phyloP scores from a whole-genome alignment of 495 filamentous ascomycete species.

The Viridothelium virens region DNA sequence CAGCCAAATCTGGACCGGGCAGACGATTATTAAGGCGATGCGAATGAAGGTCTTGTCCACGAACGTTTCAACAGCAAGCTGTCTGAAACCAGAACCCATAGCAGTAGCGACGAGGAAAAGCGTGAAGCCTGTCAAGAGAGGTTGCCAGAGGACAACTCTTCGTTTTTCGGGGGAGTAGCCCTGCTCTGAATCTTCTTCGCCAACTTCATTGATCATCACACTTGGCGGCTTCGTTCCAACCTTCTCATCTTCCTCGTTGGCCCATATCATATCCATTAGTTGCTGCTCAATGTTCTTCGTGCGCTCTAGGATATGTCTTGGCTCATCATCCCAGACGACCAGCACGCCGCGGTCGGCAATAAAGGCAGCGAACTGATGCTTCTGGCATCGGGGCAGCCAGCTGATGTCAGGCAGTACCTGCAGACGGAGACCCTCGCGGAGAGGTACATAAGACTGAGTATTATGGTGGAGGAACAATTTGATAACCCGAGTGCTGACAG shows the following conservation, averaged over 20 bases:
- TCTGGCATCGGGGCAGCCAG: slow-evolving; percentile 49
- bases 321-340: slow-evolving; percentile 62
- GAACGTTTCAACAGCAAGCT: slow-evolving; percentile 45
- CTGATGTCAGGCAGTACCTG: slow-evolving; percentile 52
- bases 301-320: slow-evolving; percentile 45
- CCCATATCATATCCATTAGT: slow-evolving; percentile 51
- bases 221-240: slow-evolving; percentile 16
- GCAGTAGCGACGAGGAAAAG: slow-evolving; percentile 45
- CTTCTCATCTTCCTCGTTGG: slow-evolving; percentile 35
- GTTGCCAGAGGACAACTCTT: slow-evolving; percentile 43
- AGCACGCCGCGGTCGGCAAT: slow-evolving; percentile 49
- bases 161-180: slow-evolving; percentile 34
- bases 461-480: slow-evolving; percentile 45
- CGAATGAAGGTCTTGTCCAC: slow-evolving; percentile 45
- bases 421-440: slow-evolving; percentile 48
- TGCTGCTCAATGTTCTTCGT: slow-evolving; percentile 44
- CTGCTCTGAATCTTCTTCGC: slow-evolving; percentile 36
- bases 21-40: slow-evolving; percentile 40
- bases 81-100: slow-evolving; percentile 49
- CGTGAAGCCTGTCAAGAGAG: slow-evolving; percentile 44
- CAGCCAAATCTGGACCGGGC: slow-evolving; percentile 49
- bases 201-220: slow-evolving; percentile 29
- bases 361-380: slow-evolving; percentile 63
- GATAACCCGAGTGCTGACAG: slow-evolving; percentile 51
- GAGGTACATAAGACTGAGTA: slow-evolving; percentile 45